A percentile compares a stretch with the other conserved stretches of the same genome.
These are phyloP conservation scores for Arxiozyma telluris DNA, from an alignment of 1,139 yeast genomes.

Conservation along the genomic window DNA sequence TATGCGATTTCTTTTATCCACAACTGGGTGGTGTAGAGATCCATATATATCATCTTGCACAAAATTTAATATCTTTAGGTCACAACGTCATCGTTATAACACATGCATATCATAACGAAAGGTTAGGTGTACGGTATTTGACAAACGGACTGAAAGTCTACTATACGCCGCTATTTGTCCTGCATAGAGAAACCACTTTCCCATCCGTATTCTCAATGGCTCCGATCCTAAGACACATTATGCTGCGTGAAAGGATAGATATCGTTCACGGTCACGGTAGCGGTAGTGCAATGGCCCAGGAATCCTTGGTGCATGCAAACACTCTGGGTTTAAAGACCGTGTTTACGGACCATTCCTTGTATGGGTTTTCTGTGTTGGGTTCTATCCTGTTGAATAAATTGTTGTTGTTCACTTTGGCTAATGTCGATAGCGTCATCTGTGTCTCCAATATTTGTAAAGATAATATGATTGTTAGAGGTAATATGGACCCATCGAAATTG, in stretches of 20 bases:
- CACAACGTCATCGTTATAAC: constrained; percentile 89
- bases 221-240: constrained; percentile 76
- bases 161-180: constrained; percentile 72
- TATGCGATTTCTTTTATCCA: constrained; percentile 95
- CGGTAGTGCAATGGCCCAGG: constrained; percentile 77
- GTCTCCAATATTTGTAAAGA: constrained; percentile 97
- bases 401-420: constrained; percentile 73
- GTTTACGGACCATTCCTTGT: constrained; percentile 90
- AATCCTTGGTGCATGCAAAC: constrained; percentile 80
- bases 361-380: constrained; percentile 84
- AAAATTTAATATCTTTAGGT: constrained; percentile 71
- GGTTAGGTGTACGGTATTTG: constrained; percentile 72
- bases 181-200: constrained; percentile 73
- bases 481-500: constrained; percentile 65
- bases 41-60: constrained; percentile 78
- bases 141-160: constrained; percentile 91
- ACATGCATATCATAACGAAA: constrained; percentile 65
- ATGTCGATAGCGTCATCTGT: constrained; percentile 86
- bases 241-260: constrained; percentile 75
- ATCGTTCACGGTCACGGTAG: constrained; percentile 96
- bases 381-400: constrained; percentile 81
- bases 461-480: constrained; percentile 82
- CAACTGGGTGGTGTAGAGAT: constrained; percentile 98
- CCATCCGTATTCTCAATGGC: constrained; percentile 87
- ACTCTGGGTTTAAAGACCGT: constrained; percentile 90